Evolutionary conservation across 441 rosid species (phyloP).

Genomic region (Populus hybrid): DNA sequence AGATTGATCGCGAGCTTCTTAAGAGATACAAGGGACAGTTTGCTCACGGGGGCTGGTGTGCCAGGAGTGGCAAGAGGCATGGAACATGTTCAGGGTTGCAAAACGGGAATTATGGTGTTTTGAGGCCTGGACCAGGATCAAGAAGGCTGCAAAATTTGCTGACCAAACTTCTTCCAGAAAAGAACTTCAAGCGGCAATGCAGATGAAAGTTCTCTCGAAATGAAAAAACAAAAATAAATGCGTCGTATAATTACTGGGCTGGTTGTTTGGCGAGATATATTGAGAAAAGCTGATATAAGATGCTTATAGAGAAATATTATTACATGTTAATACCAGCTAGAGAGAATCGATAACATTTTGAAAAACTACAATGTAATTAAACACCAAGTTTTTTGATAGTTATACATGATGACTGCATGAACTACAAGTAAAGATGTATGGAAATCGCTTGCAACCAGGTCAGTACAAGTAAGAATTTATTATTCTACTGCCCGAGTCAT

Average conservation of each 20-base stretch:
- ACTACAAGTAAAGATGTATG: too few species aligned
- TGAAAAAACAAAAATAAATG: neutral
- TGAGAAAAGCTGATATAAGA: neutral
- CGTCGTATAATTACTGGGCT: neutral
- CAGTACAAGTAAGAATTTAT: too few species aligned
- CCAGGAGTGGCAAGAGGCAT: conserved; percentile 20
- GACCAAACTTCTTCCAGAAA: conserved; percentile 41
- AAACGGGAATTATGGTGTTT: conserved; percentile 33
- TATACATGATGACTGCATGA: too few species aligned
- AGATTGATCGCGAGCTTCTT: conserved; percentile 67
- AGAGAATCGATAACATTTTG: too few species aligned
- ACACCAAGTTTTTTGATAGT: neutral
- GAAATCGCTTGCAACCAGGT: too few species aligned
- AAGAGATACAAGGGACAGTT: conserved; percentile 38
- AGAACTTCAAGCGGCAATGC: conserved; percentile 68
- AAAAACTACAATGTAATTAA: too few species aligned
- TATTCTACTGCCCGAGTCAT: too few species aligned
- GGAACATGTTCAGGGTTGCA: conserved; percentile 32
- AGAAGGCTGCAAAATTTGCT: conserved; percentile 63
- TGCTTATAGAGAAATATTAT: neutral
- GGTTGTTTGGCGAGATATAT: neutral
- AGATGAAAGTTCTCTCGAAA: conserved; percentile 26
- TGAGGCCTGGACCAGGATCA: conserved; percentile 73
- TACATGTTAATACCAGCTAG: neutral
- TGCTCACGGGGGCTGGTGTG: conserved; percentile 58